A percentile compares a stretch with the other conserved stretches of the same genome.
Conservation (phyloP, 805 yeast species). For the Yamadazyma kitorensis region DNA sequence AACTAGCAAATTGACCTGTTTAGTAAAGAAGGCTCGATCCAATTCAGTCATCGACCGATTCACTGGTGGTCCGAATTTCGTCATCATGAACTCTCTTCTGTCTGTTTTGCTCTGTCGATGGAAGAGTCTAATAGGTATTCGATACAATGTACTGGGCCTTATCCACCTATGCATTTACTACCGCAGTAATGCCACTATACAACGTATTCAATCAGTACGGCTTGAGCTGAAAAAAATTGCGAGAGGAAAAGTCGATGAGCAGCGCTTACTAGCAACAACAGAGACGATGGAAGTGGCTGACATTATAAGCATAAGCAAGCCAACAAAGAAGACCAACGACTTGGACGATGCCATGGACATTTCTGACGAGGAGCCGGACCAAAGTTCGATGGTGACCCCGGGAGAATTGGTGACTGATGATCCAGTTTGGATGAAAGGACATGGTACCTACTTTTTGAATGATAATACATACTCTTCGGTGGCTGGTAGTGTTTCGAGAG, state of each 20-base stretch:
- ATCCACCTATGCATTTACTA: conserved; percentile 9
- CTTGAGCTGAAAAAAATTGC: background rate
- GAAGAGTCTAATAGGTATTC: conserved; percentile 4
- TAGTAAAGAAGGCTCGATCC: conserved; percentile 63
- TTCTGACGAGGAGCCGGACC: conserved; percentile 31
- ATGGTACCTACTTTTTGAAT: conserved; percentile 83
- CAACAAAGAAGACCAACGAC: conserved; percentile 14
- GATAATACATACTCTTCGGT: conserved; percentile 84
- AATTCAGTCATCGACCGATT: conserved; percentile 61
- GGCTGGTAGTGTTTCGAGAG: conserved; percentile 85
- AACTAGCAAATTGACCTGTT: conserved; percentile 58
- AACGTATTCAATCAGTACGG: background rate
- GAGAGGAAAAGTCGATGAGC: conserved; percentile 2
- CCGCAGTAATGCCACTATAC: background rate
- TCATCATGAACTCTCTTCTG: conserved; percentile 25
- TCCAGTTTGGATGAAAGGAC: conserved; percentile 98
- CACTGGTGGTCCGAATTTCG: conserved; percentile 59
- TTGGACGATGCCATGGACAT: conserved; percentile 38
- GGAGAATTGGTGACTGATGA: conserved; percentile 97
- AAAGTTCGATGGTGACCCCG: conserved; percentile 68
- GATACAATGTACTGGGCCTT: background rate
- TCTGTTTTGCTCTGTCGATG: conserved; percentile 22
- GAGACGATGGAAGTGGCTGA: conserved; percentile 21
- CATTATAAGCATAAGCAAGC: conserved; percentile 38
- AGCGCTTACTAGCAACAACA: too few relatives aligned